Evolutionary conservation across 768 basidiomycete genomes (phyloP).

Genomic region (Tubosaeta brunneosetosa): DNA sequence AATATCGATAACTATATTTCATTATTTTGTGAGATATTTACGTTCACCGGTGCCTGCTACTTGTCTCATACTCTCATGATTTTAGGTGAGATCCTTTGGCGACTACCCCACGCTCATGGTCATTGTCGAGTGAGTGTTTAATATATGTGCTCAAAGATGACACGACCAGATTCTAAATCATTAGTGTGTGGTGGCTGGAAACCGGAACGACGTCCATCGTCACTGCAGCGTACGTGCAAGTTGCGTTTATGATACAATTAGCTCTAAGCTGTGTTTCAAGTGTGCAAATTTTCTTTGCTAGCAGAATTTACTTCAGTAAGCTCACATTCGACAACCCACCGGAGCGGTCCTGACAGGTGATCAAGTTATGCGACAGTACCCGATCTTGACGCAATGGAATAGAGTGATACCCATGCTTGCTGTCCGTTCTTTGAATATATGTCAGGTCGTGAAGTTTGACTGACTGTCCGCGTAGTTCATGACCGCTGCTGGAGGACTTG

Average conservation of each 20-base stretch:
- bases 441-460: background rate
- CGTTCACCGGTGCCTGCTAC: background rate
- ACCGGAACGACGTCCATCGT: background rate
- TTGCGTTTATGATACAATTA: background rate
- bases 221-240: constrained; percentile 1
- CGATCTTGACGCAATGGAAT: background rate
- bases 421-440: constrained; percentile 2
- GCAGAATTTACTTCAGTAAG: constrained; percentile 7
- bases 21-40: constrained; percentile 4
- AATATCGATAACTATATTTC: background rate
- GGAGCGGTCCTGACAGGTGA: background rate
- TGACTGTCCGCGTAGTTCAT: background rate
- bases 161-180: background rate
- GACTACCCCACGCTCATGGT: background rate
- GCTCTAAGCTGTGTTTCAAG: background rate
- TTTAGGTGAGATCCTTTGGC: constrained; percentile 2
- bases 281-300: constrained; percentile 5
- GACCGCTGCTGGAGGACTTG: constrained; percentile 3
- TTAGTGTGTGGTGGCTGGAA: constrained; percentile 2
- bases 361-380: constrained; percentile 6
- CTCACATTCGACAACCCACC: background rate
- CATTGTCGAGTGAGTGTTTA: background rate
- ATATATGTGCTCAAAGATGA: background rate
- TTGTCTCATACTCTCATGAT: background rate
- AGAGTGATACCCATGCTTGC: background rate